Base-by-base conservation (phyloP, 1,284 basidiomycete species). In the Gymnopus androsaceus region DNA sequence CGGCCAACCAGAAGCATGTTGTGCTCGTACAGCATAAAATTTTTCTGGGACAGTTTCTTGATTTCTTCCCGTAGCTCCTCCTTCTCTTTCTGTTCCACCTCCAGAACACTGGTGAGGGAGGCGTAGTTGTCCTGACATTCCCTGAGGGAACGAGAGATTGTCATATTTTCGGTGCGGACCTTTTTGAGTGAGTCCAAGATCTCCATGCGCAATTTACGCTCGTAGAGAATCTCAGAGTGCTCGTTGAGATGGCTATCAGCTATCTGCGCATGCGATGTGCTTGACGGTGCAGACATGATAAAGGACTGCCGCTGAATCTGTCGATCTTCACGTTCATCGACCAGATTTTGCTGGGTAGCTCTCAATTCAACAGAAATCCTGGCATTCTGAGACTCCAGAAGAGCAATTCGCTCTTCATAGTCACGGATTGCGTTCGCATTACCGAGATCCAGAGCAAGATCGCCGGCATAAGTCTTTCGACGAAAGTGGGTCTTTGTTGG, bases 1-100 rank as follows among this genome's bases (percentile, higher is more conserved):
- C 65, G 61, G 27, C 61, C 59, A 23, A 60, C 64, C 11, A 67
- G 62, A 17, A 66, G 55, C 46, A 63, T 64, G 57, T 67, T 67
- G 52, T 67, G 65, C 51, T 67, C 64, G 41, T 62, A 58, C 37
- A 67, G 56, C 23, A 59, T 65, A 52, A 62, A 61, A 40, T 67
- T 67, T 37, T 44, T 41, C 17, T 57, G 54, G 21, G 59, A 53
- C 25, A 67, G 51, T 27, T 55, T 51, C 40, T 59, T 56, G 7
- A 62, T 55, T 51, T 64, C 64, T 19, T 62, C 62, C 44, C 60
- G 60, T 6, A 61, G 57, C 7, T 54, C 38, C 37, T 60, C 58
- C 34, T 63, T 60, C 36, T 61, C 59, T 14, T 48, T 38, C 27
- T 60, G 56, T 40, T 67, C 65, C 19, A 57, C 58, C 37, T 65